These are phyloP conservation scores for Oxalis stricta DNA, from an alignment of 441 rosid species.

Conservation along the genomic window DNA sequence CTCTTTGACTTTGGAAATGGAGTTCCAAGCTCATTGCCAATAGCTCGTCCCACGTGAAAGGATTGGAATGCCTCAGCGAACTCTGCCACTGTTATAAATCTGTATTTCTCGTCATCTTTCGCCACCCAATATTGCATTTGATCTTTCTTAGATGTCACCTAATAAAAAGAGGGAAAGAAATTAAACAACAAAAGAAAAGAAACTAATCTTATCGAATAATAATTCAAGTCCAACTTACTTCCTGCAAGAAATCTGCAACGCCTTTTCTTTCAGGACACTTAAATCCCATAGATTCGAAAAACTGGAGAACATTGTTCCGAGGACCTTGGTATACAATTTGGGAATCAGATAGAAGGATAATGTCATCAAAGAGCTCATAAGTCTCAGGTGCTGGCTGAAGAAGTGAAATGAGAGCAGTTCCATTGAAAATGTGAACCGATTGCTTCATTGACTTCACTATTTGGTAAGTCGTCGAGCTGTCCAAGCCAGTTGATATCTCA, in stretches of 20 bases:
- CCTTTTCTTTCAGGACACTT: slow-evolving; percentile 83
- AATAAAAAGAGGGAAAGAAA: too few species aligned
- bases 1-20: slow-evolving; percentile 47
- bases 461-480: slow-evolving; percentile 78
- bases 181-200: too few species aligned
- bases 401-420: slow-evolving; percentile 54
- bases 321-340: slow-evolving; percentile 76
- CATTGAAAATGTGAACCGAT: slow-evolving; percentile 54
- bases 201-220: too few species aligned
- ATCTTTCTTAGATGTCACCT: slow-evolving; percentile 90
- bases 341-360: slow-evolving; percentile 68
- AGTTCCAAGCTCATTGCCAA: slow-evolving; percentile 33
- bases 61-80: slow-evolving; percentile 63
- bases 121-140: slow-evolving; percentile 64
- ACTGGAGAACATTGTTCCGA: slow-evolving; percentile 52
- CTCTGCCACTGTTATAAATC: slow-evolving; percentile 40
- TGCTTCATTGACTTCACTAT: slow-evolving; percentile 65
- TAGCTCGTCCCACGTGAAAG: slow-evolving; percentile 36
- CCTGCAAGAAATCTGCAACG: slow-evolving; percentile 75
- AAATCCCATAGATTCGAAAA: slow-evolving; percentile 73
- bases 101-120: slow-evolving; percentile 44
- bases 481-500: slow-evolving; percentile 88
- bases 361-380: slow-evolving; percentile 72
- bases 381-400: slow-evolving; percentile 95
- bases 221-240: too few species aligned